Evolutionary conservation across 2,329 filamentous ascomycete genomes (phyloP).

Genomic region (Colletotrichum paranaense): DNA sequence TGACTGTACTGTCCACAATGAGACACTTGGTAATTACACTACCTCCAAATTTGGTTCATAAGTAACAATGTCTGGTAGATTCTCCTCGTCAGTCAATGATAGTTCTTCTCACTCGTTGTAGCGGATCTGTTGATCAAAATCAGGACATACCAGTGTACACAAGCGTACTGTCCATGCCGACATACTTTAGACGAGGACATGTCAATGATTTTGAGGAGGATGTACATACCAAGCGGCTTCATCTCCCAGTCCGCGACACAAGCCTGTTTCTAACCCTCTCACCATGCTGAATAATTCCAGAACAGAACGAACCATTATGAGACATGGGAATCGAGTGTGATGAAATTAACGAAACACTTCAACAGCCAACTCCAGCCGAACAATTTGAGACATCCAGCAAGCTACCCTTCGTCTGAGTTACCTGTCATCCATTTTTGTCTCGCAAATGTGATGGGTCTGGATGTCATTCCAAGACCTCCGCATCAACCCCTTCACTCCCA

Average conservation of each 20-base stretch:
- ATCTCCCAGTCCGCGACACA: background rate
- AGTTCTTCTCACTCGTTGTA: background rate
- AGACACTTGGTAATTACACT: background rate
- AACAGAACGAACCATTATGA: background rate
- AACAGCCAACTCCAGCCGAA: background rate
- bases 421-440: background rate
- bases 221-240: too few species aligned
- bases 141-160: too few species aligned
- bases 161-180: background rate
- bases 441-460: background rate
- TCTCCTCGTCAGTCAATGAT: background rate
- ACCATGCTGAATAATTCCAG: background rate
- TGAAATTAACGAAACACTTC: background rate
- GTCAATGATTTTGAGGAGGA: too few species aligned
- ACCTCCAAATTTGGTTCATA: background rate
- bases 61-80: background rate
- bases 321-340: background rate
- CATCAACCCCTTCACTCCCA: slow-evolving; percentile 39
- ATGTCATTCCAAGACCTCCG: slow-evolving; percentile 27
- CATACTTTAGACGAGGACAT: background rate
- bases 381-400: background rate
- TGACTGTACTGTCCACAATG: background rate
- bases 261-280: background rate
- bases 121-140: background rate
- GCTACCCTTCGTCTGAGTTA: background rate